Conservation (phyloP, 441 rosid species). For the Aquilaria agallochum region DNA sequence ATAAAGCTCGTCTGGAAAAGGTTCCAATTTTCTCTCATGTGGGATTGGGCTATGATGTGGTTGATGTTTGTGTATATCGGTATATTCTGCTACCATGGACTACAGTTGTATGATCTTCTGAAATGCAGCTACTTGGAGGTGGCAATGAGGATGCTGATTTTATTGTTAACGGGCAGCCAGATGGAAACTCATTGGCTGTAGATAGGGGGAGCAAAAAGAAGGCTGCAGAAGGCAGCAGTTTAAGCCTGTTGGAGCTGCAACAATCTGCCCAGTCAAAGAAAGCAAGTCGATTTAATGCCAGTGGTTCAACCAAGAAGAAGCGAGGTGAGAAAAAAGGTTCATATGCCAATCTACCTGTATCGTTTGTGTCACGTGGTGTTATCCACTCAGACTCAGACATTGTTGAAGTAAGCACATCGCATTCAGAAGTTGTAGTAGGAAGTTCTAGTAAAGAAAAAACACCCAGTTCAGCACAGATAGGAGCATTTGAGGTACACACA, state of each 20-base stretch:
- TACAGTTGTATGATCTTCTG: constrained; percentile 1
- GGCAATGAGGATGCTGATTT: constrained; percentile 57
- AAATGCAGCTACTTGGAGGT: constrained; percentile 65
- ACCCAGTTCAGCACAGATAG: constrained; percentile 37
- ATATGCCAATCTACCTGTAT: constrained; percentile 66
- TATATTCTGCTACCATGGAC: neutral
- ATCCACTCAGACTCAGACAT: constrained; percentile 56
- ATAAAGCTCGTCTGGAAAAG: constrained; percentile 74
- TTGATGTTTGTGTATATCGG: neutral
- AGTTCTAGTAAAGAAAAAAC: constrained; percentile 26
- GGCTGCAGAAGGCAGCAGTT: constrained; percentile 18
- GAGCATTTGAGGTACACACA: constrained; percentile 86
- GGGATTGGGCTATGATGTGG: neutral
- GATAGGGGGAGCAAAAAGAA: constrained; percentile 30
- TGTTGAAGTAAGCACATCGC: constrained; percentile 24
- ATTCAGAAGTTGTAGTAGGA: constrained; percentile 26
- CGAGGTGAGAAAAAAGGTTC: constrained; percentile 38
- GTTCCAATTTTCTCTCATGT: constrained; percentile 22
- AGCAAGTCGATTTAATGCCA: constrained; percentile 6
- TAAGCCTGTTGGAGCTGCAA: constrained; percentile 8
- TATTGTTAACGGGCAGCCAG: constrained; percentile 36
- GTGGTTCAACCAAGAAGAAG: constrained; percentile 24
- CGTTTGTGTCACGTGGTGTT: constrained; percentile 70
- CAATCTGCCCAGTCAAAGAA: constrained; percentile 23
- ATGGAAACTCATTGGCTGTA: constrained; percentile 29